Evolutionary conservation across 2,329 filamentous ascomycete species (phyloP).

Genomic region (Calonectria pseudoturangicola): DNA sequence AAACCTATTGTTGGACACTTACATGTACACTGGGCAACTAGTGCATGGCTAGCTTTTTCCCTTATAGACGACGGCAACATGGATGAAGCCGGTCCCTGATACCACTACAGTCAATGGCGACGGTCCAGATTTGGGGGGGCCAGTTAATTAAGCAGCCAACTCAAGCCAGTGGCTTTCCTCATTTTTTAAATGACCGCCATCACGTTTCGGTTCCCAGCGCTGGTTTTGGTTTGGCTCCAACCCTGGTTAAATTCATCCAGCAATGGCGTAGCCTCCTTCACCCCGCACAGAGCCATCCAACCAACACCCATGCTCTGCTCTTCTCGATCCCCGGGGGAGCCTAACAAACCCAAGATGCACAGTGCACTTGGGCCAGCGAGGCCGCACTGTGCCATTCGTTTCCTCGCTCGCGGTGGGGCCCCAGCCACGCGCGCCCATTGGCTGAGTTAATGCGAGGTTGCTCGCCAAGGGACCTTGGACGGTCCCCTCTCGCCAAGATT

Average conservation of each 20-base stretch:
- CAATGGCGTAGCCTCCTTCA: constrained; percentile 31
- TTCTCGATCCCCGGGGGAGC: constrained; percentile 8
- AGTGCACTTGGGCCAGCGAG: not conserved
- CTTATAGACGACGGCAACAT: not conserved
- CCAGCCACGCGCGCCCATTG: constrained; percentile 1
- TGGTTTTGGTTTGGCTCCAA: not conserved
- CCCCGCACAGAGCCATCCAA: constrained; percentile 27
- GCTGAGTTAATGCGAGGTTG: not conserved
- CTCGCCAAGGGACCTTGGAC: constrained; percentile 1
- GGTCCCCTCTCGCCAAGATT: not conserved
- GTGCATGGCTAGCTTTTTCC: not conserved
- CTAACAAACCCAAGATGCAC: constrained; percentile 18
- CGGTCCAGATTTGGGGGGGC: not conserved
- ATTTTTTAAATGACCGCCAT: not conserved
- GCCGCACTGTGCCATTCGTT: constrained; percentile 2
- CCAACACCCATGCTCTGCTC: constrained; percentile 13
- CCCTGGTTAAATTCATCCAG: constrained; percentile 33
- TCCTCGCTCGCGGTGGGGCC: not conserved
- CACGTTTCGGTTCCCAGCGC: constrained; percentile 10
- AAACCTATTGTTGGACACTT: not conserved
- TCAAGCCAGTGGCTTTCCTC: not conserved
- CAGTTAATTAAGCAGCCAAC: not conserved
- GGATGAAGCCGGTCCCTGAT: constrained; percentile 1
- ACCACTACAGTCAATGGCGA: not conserved
- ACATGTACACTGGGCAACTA: constrained; percentile 16